Evolutionary conservation across 306 rosid genomes (phyloP), one percentile per base, ranked within the genome.

Genomic region (Quillaja saponaria): DNA sequence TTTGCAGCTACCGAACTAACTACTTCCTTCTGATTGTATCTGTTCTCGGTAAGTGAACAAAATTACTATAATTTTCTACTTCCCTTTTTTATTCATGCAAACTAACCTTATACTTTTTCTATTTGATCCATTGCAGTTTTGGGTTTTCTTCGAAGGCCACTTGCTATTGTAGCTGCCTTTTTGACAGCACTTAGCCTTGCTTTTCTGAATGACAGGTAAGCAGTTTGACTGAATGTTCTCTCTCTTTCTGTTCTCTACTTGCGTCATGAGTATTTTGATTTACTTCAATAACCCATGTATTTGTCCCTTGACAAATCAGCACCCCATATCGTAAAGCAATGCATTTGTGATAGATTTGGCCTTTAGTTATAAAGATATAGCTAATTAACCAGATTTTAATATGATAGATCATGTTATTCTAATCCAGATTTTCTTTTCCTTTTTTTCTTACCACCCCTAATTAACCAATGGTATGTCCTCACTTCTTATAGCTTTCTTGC

Each of bases 1-100:
- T 71, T 63, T 80, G 87, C 89, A 92, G 99, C 78, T 89, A 92
- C 61, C 74, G 96, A 64, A 92, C 96, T 72, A 92, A 89, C 84
- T 92, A 92, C 77, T 92, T 92, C 88, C 67, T 89, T 55, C 66
- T 89, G 96, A 76, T 89, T 71, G 80, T 83, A 49, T 66, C 80
- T 69, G 68, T 92, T 73, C 99, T 92, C 51, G 84, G 99, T 92
- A 79, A 80, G 97, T 73, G 63, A 45, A 13, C 54, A 28, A 58
- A 35, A 47, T 55, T 14, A 31, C 55, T 61, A 3, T 10, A 16
- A 50, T 57, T 19, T 61, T 61, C 18, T 37, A 48, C 15, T 66
- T 46, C 39, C 19, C 19, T 3, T 6, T 55, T 73, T 46, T 8
- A 31, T 31, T 14, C 25, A 14, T 49, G 47, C 10, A 9, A 39